Evolutionary conservation across 2,329 filamentous ascomycete genomes (phyloP).

Genomic region (Trichophyton verrucosum): DNA sequence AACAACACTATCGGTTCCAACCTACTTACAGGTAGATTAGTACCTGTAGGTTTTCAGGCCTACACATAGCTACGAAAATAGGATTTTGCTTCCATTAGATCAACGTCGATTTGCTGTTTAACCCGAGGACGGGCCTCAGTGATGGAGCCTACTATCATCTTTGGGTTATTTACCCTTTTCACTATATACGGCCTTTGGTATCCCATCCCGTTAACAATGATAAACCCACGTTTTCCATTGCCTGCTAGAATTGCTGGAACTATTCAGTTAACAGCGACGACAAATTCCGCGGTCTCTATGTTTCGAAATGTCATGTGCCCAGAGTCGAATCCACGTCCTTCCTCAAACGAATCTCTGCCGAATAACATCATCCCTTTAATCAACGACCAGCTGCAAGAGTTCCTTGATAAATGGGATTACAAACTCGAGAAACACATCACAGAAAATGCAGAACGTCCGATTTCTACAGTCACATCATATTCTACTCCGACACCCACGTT

Average conservation of each 20-base stretch:
- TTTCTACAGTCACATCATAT: not conserved
- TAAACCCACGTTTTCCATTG: constrained; percentile 13
- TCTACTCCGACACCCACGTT: not conserved
- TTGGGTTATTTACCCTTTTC: constrained; percentile 7
- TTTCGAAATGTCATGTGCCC: not conserved
- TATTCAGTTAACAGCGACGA: constrained; percentile 14
- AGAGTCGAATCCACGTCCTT: not conserved
- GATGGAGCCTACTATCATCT: not conserved
- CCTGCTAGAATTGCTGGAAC: constrained; percentile 15
- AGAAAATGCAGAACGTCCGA: not conserved
- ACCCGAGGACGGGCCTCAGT: not conserved
- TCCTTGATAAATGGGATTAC: not conserved
- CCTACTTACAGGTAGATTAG: no score
- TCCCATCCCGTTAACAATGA: constrained; percentile 15
- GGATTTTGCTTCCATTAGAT: no score
- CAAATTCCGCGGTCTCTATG: constrained; percentile 6
- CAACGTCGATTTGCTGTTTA: no score
- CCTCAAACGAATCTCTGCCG: not conserved
- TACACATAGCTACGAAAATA: no score
- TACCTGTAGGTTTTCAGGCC: no score
- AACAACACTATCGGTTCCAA: no score
- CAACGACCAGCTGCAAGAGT: not conserved
- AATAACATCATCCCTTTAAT: not conserved
- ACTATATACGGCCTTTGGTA: constrained; percentile 16
- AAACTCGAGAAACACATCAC: not conserved